Conservation (phyloP, 148 eudicot species). For the Salicornia ramosissima region DNA sequence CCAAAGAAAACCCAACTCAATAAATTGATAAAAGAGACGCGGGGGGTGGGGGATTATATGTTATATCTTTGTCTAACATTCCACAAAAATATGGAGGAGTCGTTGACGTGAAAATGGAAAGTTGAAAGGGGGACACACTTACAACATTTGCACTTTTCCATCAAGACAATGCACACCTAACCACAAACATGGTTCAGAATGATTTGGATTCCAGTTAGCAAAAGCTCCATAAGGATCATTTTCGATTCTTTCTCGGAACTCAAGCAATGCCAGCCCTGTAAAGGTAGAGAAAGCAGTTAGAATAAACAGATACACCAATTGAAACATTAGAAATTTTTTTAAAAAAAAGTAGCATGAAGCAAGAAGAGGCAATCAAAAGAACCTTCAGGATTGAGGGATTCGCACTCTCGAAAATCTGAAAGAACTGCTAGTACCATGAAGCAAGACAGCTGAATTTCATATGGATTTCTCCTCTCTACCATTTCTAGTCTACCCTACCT, state of each 20-base stretch:
- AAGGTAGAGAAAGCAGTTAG: not conserved
- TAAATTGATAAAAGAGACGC: too few relatives aligned
- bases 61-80: not conserved
- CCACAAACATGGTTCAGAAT: conserved; percentile 43
- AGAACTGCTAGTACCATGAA: conserved; percentile 47
- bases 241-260: conserved; percentile 38
- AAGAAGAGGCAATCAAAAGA: not conserved
- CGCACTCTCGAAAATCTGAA: conserved; percentile 38
- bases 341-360: not conserved
- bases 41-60: not conserved
- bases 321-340: too few relatives aligned
- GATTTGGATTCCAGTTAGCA: conserved; percentile 35
- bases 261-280: conserved; percentile 41
- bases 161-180: conserved; percentile 37
- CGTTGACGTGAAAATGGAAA: not conserved
- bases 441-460: conserved; percentile 45
- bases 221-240: conserved; percentile 42
- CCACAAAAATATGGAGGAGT: too few relatives aligned
- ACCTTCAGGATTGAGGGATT: conserved; percentile 44
- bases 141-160: conserved; percentile 41
- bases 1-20: not conserved
- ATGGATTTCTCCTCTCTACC: conserved; percentile 47
- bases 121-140: conserved; percentile 22
- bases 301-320: not conserved
- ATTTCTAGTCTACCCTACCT: conserved; percentile 36